A percentile compares a stretch with the other conserved stretches of the same genome.
Conservation (phyloP, 257 asterid species). For the Solanum chmielewskii region DNA sequence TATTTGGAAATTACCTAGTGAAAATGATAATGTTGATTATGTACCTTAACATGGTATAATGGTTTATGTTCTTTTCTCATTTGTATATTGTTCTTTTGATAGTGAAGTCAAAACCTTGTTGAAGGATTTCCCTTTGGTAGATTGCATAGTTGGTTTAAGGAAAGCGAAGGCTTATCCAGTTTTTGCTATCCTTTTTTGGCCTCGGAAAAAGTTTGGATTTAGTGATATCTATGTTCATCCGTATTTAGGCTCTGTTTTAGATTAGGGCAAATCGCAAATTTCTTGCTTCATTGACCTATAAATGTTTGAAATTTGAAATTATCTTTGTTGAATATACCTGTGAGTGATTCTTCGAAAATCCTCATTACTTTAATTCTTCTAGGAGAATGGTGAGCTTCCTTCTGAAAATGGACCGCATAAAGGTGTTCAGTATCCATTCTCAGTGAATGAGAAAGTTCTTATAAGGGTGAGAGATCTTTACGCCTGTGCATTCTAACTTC, state of each 20-base stretch:
- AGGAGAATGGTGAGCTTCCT: constrained; percentile 73
- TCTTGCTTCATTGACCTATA: neutral
- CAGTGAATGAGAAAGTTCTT: constrained; percentile 79
- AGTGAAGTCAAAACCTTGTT: neutral
- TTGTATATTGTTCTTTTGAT: neutral
- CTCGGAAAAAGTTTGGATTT: neutral
- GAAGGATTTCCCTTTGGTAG: neutral
- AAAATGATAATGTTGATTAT: neutral
- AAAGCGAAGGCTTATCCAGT: neutral
- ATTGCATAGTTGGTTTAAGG: neutral
- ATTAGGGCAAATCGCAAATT: neutral
- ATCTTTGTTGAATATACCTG: neutral
- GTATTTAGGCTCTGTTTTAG: neutral
- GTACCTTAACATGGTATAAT: neutral
- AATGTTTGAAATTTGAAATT: neutral
- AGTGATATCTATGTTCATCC: neutral
- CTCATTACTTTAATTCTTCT: constrained; percentile 12
- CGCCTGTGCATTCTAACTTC: neutral
- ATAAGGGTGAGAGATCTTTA: constrained; percentile 56
- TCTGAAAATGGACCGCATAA: constrained; percentile 57
- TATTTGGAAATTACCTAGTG: neutral
- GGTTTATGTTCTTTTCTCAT: neutral
- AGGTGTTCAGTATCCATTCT: constrained; percentile 81
- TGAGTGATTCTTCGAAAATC: neutral
- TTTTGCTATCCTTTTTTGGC: neutral